Evolutionary conservation across 2,329 filamentous ascomycete genomes (phyloP), one percentile per base, ranked within the genome.

Genomic region (Hymenoscyphus infarciens): DNA sequence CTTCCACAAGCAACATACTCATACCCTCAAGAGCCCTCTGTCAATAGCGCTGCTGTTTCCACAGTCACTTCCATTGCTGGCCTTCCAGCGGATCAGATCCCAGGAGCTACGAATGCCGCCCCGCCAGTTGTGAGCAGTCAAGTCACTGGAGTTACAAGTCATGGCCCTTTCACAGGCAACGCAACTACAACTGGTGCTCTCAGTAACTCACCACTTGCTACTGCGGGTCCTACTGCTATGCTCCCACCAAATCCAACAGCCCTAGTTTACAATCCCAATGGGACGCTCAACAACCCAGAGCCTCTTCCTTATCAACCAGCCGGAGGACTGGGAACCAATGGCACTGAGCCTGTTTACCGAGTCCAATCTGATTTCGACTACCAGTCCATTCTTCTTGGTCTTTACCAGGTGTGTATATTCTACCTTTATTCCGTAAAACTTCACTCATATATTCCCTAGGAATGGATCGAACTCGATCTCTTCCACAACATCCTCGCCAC

Each of bases 321-420:
- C 42, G 90, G 91, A 62, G 91, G 91, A 13, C 75, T 89, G 1
- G 90, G 90, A 2, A 92, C 90, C 53, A 93, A 94, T 64, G 90
- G 90, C n/a, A 84, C 85, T 0, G 81, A 82, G 53, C 90, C 90
- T 1, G 84, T 92, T 1, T 94, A 94, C 75, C 86, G 88, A 64
- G 87, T 90, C 0, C 82, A 91, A 70, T 91, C 87, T 66, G 91
- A 96, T 71, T 95, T 92, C 72, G 91, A 95, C 75, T 95, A 88
- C 73, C 82, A 94, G 73, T 92, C 89, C 0, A 63, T 73, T 56
- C 81, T 95, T 0, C 79, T 95, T 13, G 89, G 83, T 13, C 79
- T 94, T 0, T 93, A 94, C 73, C 88, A 54, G 27, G 57, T 59
- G 29, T 38, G 39, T 52, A 59, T 59, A 4, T 1, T 5, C 16